These are phyloP conservation scores for Amauroascus verrucosus DNA, from an alignment of 2,329 filamentous ascomycete species.

Conservation along the genomic window DNA sequence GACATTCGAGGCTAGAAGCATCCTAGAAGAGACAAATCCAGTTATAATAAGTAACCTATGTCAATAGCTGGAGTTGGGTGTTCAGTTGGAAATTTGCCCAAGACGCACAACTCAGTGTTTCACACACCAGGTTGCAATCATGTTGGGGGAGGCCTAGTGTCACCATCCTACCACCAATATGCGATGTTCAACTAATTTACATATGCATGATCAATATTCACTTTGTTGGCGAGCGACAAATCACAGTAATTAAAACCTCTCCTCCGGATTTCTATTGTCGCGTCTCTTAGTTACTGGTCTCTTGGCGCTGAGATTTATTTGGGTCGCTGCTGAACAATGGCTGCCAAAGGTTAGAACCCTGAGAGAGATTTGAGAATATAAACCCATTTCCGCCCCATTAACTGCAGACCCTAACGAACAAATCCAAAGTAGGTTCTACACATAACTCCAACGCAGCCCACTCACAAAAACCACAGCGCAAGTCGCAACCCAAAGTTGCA, in stretches of 20 bases:
- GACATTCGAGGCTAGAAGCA: too few relatives aligned
- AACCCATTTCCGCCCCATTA: too few relatives aligned
- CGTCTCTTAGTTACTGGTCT: too few relatives aligned
- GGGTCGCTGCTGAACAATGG: background rate
- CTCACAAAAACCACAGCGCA: constrained; percentile 13
- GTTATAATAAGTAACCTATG: too few relatives aligned
- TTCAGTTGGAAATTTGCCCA: background rate
- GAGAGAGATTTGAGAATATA: too few relatives aligned
- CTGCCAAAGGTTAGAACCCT: background rate
- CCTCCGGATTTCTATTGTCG: too few relatives aligned
- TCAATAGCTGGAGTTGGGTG: too few relatives aligned
- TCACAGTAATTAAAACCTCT: background rate
- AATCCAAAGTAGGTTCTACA: background rate
- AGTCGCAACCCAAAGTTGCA: constrained; percentile 35
- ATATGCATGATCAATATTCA: background rate
- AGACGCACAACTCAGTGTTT: background rate
- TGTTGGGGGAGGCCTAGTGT: background rate
- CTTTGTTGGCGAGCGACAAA: too few relatives aligned
- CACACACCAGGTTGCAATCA: background rate
- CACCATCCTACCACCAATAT: background rate
- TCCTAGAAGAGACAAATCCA: too few relatives aligned
- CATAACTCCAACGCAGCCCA: background rate
- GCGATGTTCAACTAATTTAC: background rate
- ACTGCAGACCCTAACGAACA: background rate
- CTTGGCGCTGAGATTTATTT: too few relatives aligned